Percentiles rank a stretch among this genome's conserved stretches.
phyloP scores from a whole-genome alignment of 148 eudicot species.

The Polygonum maritimum region DNA sequence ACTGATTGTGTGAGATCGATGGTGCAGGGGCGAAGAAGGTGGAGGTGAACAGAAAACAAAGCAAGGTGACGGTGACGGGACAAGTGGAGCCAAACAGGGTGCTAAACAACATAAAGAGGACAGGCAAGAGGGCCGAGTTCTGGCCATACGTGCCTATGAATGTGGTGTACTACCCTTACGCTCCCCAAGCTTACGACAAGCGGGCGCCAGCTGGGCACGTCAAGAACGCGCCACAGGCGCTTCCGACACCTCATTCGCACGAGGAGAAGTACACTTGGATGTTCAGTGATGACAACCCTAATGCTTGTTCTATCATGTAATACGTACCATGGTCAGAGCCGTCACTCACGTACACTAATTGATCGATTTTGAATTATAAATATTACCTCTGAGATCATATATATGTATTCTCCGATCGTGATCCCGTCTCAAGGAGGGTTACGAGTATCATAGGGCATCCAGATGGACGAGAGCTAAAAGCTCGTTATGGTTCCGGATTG shows the following conservation, averaged over 20 bases:
- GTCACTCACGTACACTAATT: neutral
- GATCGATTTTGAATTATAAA: neutral
- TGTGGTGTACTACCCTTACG: constrained; percentile 38
- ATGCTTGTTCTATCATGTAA: constrained; percentile 51
- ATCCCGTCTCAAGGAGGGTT: too few relatives aligned
- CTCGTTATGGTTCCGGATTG: too few relatives aligned
- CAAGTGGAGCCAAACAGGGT: constrained; percentile 46
- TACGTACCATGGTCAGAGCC: too few relatives aligned
- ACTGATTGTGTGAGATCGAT: neutral
- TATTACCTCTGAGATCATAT: neutral
- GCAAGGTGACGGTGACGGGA: constrained; percentile 36
- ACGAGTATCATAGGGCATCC: too few relatives aligned
- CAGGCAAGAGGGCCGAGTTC: constrained; percentile 43
- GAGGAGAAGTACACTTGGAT: constrained; percentile 21
- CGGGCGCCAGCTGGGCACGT: constrained; percentile 44
- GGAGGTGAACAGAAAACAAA: constrained; percentile 36
- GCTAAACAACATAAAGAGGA: constrained; percentile 22
- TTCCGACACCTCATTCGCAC: constrained; percentile 20
- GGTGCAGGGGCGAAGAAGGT: constrained; percentile 26
- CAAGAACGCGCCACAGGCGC: constrained; percentile 29
- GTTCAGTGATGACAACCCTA: constrained; percentile 50
- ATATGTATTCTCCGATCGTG: neutral
- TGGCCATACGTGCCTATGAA: constrained; percentile 52
- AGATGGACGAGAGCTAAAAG: too few relatives aligned
- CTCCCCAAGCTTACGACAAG: constrained; percentile 41